A percentile compares a stretch with the other conserved stretches of the same genome.
Evolutionary conservation across 331 rosid genomes (phyloP).

Genomic region (Dryas integrifolia): DNA sequence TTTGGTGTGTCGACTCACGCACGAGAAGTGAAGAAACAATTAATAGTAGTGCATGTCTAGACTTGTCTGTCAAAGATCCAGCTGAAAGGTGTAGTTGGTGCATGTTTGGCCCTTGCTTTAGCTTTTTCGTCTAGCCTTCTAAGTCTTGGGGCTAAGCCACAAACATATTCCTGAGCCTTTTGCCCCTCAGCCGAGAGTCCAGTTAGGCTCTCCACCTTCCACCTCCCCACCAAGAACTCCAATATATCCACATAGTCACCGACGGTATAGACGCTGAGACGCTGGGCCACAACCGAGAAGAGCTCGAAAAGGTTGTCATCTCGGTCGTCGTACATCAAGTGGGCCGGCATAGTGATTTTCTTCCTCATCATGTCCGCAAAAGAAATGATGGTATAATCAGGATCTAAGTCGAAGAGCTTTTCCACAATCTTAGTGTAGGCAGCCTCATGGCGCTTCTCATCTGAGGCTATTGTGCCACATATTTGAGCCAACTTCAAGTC

Average conservation of each 20-base stretch:
- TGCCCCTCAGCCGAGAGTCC: constrained; percentile 70
- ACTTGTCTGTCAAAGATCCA: constrained; percentile 74
- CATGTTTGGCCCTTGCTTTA: constrained; percentile 49
- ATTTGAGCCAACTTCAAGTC: constrained; percentile 76
- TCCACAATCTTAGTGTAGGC: constrained; percentile 79
- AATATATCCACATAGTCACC: constrained; percentile 76
- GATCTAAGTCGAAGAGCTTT: constrained; percentile 76
- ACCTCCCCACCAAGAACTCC: constrained; percentile 72
- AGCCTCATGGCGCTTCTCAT: constrained; percentile 83
- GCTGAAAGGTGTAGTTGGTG: constrained; percentile 40
- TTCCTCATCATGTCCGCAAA: constrained; percentile 89
- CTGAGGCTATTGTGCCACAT: constrained; percentile 76
- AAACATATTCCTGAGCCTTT: constrained; percentile 69
- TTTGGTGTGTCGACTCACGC: no score
- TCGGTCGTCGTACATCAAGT: constrained; percentile 71
- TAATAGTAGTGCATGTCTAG: no score
- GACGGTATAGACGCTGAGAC: constrained; percentile 75
- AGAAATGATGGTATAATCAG: constrained; percentile 60
- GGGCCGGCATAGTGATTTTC: constrained; percentile 86
- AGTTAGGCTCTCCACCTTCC: constrained; percentile 60
- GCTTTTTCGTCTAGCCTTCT: constrained; percentile 78
- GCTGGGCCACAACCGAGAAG: constrained; percentile 71
- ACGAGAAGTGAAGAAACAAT: no score
- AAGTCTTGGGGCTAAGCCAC: constrained; percentile 67
- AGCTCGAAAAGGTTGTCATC: constrained; percentile 62